phyloP scores from a whole-genome alignment of 495 filamentous ascomycete species.

The Neurospora africana region DNA sequence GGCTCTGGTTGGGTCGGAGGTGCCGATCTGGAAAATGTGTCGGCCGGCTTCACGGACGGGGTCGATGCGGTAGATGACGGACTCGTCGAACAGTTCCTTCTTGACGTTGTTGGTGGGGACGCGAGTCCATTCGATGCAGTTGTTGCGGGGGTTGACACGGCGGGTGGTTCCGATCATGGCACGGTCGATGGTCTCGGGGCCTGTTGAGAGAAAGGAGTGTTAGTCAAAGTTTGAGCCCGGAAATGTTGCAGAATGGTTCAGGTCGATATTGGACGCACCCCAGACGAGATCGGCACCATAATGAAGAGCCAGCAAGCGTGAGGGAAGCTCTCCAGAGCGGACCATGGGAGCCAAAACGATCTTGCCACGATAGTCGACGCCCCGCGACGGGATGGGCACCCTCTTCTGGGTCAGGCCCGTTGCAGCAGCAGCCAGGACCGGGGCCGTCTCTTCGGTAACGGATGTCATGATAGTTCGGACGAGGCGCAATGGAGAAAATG shows the following conservation, averaged over 20 bases:
- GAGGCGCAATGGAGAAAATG: not conserved
- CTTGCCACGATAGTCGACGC: slow-evolving; percentile 88
- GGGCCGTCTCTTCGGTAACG: not conserved
- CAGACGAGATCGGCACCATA: slow-evolving; percentile 97
- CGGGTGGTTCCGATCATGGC: slow-evolving; percentile 78
- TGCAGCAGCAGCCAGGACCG: not conserved
- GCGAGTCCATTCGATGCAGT: slow-evolving; percentile 74
- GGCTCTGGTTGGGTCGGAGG: slow-evolving; percentile 65
- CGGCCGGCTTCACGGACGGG: slow-evolving; percentile 58
- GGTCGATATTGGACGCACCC: slow-evolving; percentile 40
- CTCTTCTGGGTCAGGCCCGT: slow-evolving; percentile 27
- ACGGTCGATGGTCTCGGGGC: slow-evolving; percentile 87
- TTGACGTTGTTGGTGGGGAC: slow-evolving; percentile 54
- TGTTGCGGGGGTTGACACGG: slow-evolving; percentile 59
- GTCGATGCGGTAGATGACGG: slow-evolving; percentile 74
- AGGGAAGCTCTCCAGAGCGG: slow-evolving; percentile 85
- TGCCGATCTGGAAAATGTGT: slow-evolving; percentile 87
- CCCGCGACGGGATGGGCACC: slow-evolving; percentile 75
- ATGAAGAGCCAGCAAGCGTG: slow-evolving; percentile 72
- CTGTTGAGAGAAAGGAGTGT: slow-evolving; percentile 24
- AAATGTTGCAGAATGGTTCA: not conserved
- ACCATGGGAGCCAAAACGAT: slow-evolving; percentile 97
- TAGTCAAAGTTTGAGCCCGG: not conserved
- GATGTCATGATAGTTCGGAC: not conserved
- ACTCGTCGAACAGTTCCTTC: slow-evolving; percentile 42